Percentiles rank a stretch among this genome's conserved stretches.
Evolutionary conservation across 2,329 filamentous ascomycete genomes (phyloP).

Genomic region (Meredithiella fracta): DNA sequence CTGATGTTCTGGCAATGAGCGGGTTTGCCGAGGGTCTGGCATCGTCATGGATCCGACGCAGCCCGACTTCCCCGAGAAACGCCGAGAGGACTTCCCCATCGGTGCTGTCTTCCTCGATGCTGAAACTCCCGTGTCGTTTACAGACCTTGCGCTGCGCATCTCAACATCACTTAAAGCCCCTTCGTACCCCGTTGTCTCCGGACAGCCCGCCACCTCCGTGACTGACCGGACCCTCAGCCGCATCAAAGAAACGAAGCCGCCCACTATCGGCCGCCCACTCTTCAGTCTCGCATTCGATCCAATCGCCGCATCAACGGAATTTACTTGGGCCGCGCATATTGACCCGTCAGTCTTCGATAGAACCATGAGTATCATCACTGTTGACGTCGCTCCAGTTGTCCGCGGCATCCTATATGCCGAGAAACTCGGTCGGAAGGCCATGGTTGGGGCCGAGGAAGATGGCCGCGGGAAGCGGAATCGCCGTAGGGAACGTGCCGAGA

Average conservation of each 20-base stretch:
- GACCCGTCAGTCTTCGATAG: slow-evolving; percentile 65
- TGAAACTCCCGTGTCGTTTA: slow-evolving; percentile 22
- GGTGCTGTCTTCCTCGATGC: slow-evolving; percentile 34
- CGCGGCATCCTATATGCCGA: slow-evolving; percentile 71
- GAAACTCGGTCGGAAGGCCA: slow-evolving; percentile 38
- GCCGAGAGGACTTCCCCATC: slow-evolving; percentile 33
- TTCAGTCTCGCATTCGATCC: slow-evolving; percentile 38
- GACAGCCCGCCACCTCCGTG: slow-evolving; percentile 10
- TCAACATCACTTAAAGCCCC: slow-evolving; percentile 5
- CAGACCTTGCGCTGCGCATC: background rate
- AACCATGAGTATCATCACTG: slow-evolving; percentile 43
- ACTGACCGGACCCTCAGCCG: slow-evolving; percentile 17
- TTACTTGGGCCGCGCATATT: slow-evolving; percentile 22
- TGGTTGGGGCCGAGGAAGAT: slow-evolving; percentile 26
- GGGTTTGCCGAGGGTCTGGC: slow-evolving; percentile 18
- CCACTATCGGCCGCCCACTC: slow-evolving; percentile 16
- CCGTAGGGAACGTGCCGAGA: background rate
- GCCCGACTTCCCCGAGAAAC: slow-evolving; percentile 34
- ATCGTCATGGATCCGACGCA: slow-evolving; percentile 44
- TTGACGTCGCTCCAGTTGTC: slow-evolving; percentile 82
- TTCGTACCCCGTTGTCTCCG: background rate
- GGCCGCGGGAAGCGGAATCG: slow-evolving; percentile 16
- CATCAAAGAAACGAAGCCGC: slow-evolving; percentile 3
- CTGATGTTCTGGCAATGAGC: slow-evolving; percentile 42
- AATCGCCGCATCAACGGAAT: slow-evolving; percentile 30